Evolutionary conservation across 1,139 yeast genomes (phyloP), one percentile per base, ranked within the genome.

Genomic region (Protomyces gravidus): DNA sequence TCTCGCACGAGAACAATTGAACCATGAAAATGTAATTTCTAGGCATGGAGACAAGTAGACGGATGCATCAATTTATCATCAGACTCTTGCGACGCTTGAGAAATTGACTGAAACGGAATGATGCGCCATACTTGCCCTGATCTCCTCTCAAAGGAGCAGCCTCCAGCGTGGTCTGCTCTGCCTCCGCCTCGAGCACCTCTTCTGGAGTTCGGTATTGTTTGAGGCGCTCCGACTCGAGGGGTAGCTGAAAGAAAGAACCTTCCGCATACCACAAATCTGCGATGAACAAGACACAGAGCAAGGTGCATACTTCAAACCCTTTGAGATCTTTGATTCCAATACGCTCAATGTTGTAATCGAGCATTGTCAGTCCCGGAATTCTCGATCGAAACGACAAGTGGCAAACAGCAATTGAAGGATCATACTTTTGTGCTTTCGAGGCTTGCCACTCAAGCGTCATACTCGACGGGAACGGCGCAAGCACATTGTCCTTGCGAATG

Each of bases 181-280:
- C 42, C 11, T 36, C 42, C 21, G 19, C 42, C 9, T 36, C 42
- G 2, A 36, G 7, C 5, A 9, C 21, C 21, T 36, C 21, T 15
- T 36, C 42, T 36, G 42, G 23, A 9, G 42, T n/a, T 5, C 42
- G 17, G 21, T n/a, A 36, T 9, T 15, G 25, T 17, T 15, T 36
- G 23, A 36, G 9, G 5, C 42, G 17, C 9, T 36, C 21, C 9
- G 42, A 36, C 19, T 36, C 42, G 19, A 9, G 9, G 5, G 42
- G 42, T 11, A 36, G 9, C 42, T 36, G 42, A 36, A 36, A 36
- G 42, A 36, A 36, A 23, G 42, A n/a, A 11, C 42, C 42, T 17
- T 36, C 42, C 9, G 42, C 42, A 4, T 36, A 36, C 42, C 42
- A 36, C 42, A 36, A 23, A 36, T 36, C 42, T 13, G 42, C 42